Evolutionary conservation across 129 eudicot genomes (phyloP), one percentile per base, ranked within the genome.

Genomic region (Gnaphalium uliginosum): DNA sequence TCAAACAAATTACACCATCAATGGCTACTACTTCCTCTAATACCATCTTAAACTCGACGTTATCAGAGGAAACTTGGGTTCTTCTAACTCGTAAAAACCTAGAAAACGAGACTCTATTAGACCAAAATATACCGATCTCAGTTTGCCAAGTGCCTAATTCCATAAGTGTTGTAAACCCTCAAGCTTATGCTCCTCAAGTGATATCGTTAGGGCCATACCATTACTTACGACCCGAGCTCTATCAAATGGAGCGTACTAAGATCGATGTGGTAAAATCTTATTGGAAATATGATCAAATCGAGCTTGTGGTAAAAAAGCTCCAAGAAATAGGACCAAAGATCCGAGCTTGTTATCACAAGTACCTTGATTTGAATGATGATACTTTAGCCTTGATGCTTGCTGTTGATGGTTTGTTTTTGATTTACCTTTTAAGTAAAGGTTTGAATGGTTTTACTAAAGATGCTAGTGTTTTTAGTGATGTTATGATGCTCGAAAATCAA

Each of bases 401-500:
- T 37, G 50, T 83, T 43, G 87, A 83, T 46, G 81, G 78, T 10
- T 19, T 76, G 10, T 83, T 32, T 73, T 60, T 83, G 18, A 76
- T 79, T 51, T 64, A 75, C 22, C 72, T 76, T 22, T 22, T 79
- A 56, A 73, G 46, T 10, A 39, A 75, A 17, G 22, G 39, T 54
- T 5, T 46, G 1, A 57, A 72, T 23, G n/a, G 56, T 56, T 72
- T 72, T 37, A 14, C 56, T 2, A 24, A 23, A 4, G 66, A 72
- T 39, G 35, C 56, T 56, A 35, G 67, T 23, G 33, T 72, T 23
- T 72, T 72, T 72, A 72, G 78, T 18, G 87, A 79, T 29, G 35
- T 83, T 5, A 10, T 83, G 72, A 83, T 83, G 87, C 76, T 83
- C 1, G 87, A 83, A 61, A 83, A 83, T 26, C 87, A 83, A 76